These are phyloP conservation scores for Aspergillus pseudoterreus DNA, from an alignment of 2,329 filamentous ascomycete genomes.

Conservation along the genomic window DNA sequence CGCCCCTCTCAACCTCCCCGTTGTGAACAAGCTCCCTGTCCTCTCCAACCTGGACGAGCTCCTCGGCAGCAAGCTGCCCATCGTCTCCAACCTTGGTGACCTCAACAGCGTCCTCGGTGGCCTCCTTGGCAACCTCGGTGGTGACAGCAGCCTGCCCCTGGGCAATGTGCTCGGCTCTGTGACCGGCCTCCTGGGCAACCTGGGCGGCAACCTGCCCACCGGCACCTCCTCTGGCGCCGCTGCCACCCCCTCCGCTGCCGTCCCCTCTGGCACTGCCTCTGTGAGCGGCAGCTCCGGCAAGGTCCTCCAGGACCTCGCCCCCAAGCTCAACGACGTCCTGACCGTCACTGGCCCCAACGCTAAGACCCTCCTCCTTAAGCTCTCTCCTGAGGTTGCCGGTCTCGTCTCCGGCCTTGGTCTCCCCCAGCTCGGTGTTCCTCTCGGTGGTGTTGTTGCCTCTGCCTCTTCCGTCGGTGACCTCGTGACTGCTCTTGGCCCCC, in stretches of 20 bases:
- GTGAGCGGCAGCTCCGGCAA: slow-evolving; percentile 21
- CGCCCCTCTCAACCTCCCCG: slow-evolving; percentile 16
- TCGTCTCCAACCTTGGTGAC: background rate
- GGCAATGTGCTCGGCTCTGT: background rate
- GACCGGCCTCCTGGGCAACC: background rate
- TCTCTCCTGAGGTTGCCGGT: slow-evolving; percentile 24
- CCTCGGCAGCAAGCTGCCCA: slow-evolving; percentile 3
- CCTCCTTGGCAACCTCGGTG: slow-evolving; percentile 25
- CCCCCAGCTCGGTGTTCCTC: slow-evolving; percentile 24
- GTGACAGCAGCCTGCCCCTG: slow-evolving; percentile 3
- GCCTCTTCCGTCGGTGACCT: slow-evolving; percentile 25
- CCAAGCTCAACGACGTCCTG: slow-evolving; percentile 26
- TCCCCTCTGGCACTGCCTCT: slow-evolving; percentile 13
- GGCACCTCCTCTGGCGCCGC: background rate
- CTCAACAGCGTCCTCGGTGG: slow-evolving; percentile 15
- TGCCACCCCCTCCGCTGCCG: background rate
- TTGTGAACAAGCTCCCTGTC: background rate
- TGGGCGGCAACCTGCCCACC: background rate
- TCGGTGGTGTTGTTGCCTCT: slow-evolving; percentile 24
- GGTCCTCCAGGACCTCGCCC: slow-evolving; percentile 28
- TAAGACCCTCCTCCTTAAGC: slow-evolving; percentile 27
- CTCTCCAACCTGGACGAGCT: slow-evolving; percentile 8
- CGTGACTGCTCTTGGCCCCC: slow-evolving; percentile 19
- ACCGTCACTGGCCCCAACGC: slow-evolving; percentile 28
- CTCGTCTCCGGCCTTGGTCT: slow-evolving; percentile 29